Percentiles rank a stretch among this genome's conserved stretches.
These are phyloP conservation scores for Neopestalotiopsis sp. DNA, from an alignment of 2,329 filamentous ascomycete genomes.

Conservation along the genomic window DNA sequence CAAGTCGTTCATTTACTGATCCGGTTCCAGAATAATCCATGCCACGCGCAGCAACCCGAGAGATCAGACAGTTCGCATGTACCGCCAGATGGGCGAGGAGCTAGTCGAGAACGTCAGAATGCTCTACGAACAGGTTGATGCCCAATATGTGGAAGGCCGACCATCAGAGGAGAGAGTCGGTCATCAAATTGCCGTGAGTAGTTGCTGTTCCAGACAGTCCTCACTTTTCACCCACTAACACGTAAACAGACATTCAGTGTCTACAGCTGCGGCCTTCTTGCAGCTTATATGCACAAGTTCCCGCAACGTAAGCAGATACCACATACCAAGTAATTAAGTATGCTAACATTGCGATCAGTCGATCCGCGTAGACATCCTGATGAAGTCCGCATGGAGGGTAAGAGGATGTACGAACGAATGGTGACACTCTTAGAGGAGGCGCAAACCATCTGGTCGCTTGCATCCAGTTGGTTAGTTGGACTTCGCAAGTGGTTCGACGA, in stretches of 20 bases:
- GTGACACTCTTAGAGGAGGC: constrained; percentile 53
- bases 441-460: constrained; percentile 57
- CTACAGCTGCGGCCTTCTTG: constrained; percentile 59
- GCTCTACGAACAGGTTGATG: constrained; percentile 56
- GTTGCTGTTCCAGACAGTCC: background rate
- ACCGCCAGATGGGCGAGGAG: constrained; percentile 49
- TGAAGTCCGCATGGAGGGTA: constrained; percentile 46
- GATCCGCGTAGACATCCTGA: constrained; percentile 40
- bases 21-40: constrained; percentile 46
- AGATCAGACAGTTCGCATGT: constrained; percentile 41
- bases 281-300: constrained; percentile 58
- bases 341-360: constrained; percentile 19
- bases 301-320: constrained; percentile 46
- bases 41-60: constrained; percentile 44
- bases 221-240: background rate
- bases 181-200: constrained; percentile 56
- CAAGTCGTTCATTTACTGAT: background rate
- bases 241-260: constrained; percentile 52
- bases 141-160: constrained; percentile 51
- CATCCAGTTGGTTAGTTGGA: constrained; percentile 57
- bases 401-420: constrained; percentile 51
- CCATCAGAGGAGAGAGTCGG: constrained; percentile 54
- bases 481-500: constrained; percentile 53
- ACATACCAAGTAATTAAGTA: background rate
- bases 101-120: constrained; percentile 55